phyloP scores from a whole-genome alignment of 257 asterid species.

The Solanum microdontum region DNA sequence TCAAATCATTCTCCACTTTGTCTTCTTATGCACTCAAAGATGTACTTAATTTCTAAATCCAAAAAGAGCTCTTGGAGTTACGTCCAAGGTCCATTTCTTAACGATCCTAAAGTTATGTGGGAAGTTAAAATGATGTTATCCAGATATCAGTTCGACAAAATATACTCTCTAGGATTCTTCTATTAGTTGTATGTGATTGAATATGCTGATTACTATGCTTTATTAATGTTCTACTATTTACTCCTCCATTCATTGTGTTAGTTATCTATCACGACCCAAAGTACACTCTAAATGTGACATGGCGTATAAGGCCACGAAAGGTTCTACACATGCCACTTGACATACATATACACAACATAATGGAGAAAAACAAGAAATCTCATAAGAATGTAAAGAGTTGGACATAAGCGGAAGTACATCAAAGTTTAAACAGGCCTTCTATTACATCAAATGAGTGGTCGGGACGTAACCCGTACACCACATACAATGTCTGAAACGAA shows the following conservation, averaged over 20 bases:
- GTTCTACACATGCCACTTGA: too few relatives aligned
- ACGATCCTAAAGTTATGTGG: neutral
- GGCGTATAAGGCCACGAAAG: too few relatives aligned
- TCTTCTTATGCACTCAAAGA: neutral
- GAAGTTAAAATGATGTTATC: neutral
- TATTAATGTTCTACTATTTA: neutral
- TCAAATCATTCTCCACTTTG: neutral
- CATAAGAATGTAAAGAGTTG: too few relatives aligned
- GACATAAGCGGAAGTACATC: too few relatives aligned
- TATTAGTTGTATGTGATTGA: neutral
- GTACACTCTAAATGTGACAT: too few relatives aligned
- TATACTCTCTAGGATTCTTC: neutral
- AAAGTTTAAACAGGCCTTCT: too few relatives aligned
- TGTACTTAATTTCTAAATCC: neutral
- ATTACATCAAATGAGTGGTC: too few relatives aligned
- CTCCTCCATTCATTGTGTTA: neutral
- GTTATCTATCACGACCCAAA: neutral
- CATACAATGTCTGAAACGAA: too few relatives aligned
- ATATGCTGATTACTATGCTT: neutral
- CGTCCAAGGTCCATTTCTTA: neutral
- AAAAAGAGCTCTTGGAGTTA: neutral
- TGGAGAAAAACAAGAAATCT: too few relatives aligned
- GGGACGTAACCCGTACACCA: too few relatives aligned
- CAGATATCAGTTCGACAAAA: neutral
- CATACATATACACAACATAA: too few relatives aligned